Evolutionary conservation across 2,329 filamentous ascomycete genomes (phyloP), one percentile per base, ranked within the genome.

Genomic region (Ilyonectria destructans): DNA sequence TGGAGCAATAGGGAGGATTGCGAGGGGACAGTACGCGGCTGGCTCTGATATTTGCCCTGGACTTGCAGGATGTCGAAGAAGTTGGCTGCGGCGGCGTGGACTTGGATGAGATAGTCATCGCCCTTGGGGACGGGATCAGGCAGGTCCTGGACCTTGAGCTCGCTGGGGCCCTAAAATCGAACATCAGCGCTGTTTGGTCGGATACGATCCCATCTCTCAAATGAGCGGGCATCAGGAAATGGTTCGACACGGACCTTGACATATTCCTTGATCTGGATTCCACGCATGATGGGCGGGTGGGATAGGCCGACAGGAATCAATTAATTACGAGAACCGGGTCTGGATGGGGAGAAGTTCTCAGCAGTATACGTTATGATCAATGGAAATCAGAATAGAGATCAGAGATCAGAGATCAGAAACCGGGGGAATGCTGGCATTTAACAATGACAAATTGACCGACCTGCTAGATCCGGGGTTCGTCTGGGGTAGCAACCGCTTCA

Each of bases 11-110:
- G 2, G 5, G 3, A 68, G 21, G 17, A 31, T 12, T 12, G 10
- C 4, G 10, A 59, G 26, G 21, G 6, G 26, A 19, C 29, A 13
- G 12, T 80, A 89, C 87, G 90, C 0, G 95, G 95, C 77, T 98
- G 95, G 79, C 94, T 88, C 79, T 98, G 96, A 83, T 98, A 98
- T 88, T 97, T 97, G 64, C 96, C 96, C 78, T 94, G 92, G 78
- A 98, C 94, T 79, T 98, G 96, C 62, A 98, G 90, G 65, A 97
- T 92, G 80, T 98, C 96, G 85, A 98, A 98, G 88, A 98, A 98
- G 84, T 98, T 98, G 77, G 94, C 93, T 21, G 94, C 96, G 0
- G 93, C 89, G 54, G 96, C 94, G 82, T 94, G 93, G 76, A 98
- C 93, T 77, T 91, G 89, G 79, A 98, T 93, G 71, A 97, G 87